phyloP scores from a whole-genome alignment of 2,329 filamentous ascomycete species.

The Davidsoniella virescens region DNA sequence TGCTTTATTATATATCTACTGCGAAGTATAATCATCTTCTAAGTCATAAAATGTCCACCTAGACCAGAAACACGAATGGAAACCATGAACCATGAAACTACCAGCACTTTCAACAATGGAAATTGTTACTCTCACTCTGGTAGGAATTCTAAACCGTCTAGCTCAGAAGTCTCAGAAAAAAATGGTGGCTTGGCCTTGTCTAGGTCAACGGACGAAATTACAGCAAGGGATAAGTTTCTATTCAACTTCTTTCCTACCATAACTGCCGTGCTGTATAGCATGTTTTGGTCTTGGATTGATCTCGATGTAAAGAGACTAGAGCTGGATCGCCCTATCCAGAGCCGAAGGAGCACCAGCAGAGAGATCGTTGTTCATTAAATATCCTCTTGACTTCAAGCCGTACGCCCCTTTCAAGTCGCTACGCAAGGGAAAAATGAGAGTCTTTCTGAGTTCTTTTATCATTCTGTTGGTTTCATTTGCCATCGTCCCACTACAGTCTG shows the following conservation, averaged over 20 bases:
- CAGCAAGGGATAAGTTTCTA: slow-evolving; percentile 20
- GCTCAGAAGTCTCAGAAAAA: slow-evolving; percentile 24
- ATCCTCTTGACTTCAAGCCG: slow-evolving; percentile 28
- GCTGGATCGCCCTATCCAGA: slow-evolving; percentile 38
- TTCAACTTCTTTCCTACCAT: slow-evolving; percentile 40
- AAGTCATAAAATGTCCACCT: no score
- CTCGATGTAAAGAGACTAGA: slow-evolving; percentile 42
- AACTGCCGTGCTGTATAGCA: slow-evolving; percentile 35
- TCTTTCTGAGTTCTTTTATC: slow-evolving; percentile 29
- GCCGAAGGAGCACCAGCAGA: slow-evolving; percentile 24
- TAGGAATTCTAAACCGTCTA: slow-evolving; percentile 28
- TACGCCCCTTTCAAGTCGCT: slow-evolving; percentile 20
- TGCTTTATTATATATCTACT: no score
- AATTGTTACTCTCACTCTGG: slow-evolving; percentile 23
- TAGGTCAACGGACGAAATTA: slow-evolving; percentile 19
- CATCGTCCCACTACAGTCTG: slow-evolving; percentile 38
- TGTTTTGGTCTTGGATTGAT: slow-evolving; percentile 43
- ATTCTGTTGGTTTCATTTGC: slow-evolving; percentile 38
- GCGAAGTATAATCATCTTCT: no score
- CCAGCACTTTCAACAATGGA: slow-evolving; percentile 24
- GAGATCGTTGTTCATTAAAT: slow-evolving; percentile 35
- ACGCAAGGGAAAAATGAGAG: slow-evolving; percentile 32
- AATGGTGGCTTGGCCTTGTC: slow-evolving; percentile 26
- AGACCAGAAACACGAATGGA: slow-evolving; percentile 12
- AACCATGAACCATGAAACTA: slow-evolving; percentile 9